Conservation (phyloP, 305 asterid species). For the Solanum hybrid region DNA sequence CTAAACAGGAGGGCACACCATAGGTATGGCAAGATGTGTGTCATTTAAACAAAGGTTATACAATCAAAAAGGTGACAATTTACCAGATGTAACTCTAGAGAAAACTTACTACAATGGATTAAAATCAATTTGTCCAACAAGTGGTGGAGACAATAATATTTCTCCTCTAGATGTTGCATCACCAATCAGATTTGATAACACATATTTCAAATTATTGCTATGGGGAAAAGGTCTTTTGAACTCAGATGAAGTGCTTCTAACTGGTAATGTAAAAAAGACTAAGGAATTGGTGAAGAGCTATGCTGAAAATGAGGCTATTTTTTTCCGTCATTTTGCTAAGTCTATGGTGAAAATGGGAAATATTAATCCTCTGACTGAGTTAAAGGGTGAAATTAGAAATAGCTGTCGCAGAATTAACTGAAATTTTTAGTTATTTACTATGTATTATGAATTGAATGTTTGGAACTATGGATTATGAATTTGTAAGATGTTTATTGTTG, state of each 20-base stretch:
- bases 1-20: slow-evolving; percentile 49
- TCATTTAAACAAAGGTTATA: slow-evolving; percentile 56
- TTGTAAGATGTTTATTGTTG: neutral
- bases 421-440: neutral
- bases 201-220: slow-evolving; percentile 54
- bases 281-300: slow-evolving; percentile 38
- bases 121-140: slow-evolving; percentile 49
- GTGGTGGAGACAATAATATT: slow-evolving; percentile 63
- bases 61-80: slow-evolving; percentile 67
- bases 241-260: slow-evolving; percentile 60
- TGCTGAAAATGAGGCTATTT: slow-evolving; percentile 50
- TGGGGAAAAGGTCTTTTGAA: slow-evolving; percentile 65
- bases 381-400: slow-evolving; percentile 58
- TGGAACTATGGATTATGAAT: neutral
- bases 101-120: slow-evolving; percentile 51
- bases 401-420: slow-evolving; percentile 53
- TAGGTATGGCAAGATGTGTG: slow-evolving; percentile 58
- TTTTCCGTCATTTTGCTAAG: slow-evolving; percentile 55
- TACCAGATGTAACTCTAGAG: slow-evolving; percentile 58
- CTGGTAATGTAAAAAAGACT: slow-evolving; percentile 37
- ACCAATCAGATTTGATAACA: slow-evolving; percentile 68
- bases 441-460: neutral
- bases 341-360: slow-evolving; percentile 87
- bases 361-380: slow-evolving; percentile 51
- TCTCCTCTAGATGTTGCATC: slow-evolving; percentile 67